Percentiles rank a stretch among this genome's conserved stretches.
Evolutionary conservation across 1,284 basidiomycete species (phyloP).

Genomic region (Tilletia caries): DNA sequence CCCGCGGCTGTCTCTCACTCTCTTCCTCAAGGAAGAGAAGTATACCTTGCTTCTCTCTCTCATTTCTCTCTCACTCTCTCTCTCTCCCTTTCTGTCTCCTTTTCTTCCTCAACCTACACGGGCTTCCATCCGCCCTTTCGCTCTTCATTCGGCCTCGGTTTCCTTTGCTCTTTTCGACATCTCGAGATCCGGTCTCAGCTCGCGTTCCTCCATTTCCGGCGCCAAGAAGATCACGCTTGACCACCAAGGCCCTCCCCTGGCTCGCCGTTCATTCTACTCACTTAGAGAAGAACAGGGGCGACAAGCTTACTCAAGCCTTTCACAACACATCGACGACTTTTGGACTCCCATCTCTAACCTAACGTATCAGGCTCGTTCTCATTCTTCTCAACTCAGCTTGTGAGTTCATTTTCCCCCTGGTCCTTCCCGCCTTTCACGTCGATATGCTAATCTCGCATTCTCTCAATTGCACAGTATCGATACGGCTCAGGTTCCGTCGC

Average conservation of each 20-base stretch:
- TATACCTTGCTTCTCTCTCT: constrained; percentile 2
- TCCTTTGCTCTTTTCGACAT: not conserved
- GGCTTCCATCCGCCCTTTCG: not conserved
- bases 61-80: not conserved
- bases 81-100: not conserved
- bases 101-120: too few relatives aligned
- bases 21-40: not conserved
- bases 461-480: too few relatives aligned
- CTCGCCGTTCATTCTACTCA: not conserved
- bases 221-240: not conserved
- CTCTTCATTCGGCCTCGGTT: not conserved
- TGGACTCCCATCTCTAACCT: too few relatives aligned
- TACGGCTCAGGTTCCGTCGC: not conserved
- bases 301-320: too few relatives aligned
- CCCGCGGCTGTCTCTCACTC: not conserved
- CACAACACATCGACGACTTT: too few relatives aligned
- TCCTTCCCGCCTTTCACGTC: too few relatives aligned
- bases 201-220: not conserved
- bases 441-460: too few relatives aligned
- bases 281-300: not conserved
- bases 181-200: not conserved
- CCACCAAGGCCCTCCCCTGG: not conserved
- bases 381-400: too few relatives aligned
- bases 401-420: too few relatives aligned
- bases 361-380: too few relatives aligned